phyloP scores from a whole-genome alignment of 805 yeast species.

The Dipodascus albidus region DNA sequence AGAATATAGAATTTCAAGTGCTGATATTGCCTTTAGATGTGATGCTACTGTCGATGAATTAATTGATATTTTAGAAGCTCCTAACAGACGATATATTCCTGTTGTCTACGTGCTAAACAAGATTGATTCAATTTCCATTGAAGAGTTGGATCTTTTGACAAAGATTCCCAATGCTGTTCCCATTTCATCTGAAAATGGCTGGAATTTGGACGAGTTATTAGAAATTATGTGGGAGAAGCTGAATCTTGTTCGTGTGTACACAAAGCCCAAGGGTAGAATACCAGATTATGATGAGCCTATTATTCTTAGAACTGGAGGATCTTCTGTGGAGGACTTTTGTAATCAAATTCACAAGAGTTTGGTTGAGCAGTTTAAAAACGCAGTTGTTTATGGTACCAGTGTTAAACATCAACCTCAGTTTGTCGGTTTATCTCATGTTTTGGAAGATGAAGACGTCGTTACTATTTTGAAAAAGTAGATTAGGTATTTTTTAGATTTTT shows the following conservation, averaged over 20 bases:
- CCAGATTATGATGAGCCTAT: conserved; percentile 96
- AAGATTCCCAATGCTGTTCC: conserved; percentile 97
- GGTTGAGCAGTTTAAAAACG: conserved; percentile 87
- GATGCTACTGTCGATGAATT: conserved; percentile 97
- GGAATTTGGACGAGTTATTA: conserved; percentile 92
- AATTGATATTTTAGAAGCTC: conserved; percentile 86
- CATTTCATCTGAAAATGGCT: conserved; percentile 87
- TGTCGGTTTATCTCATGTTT: conserved; percentile 74
- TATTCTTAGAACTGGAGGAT: conserved; percentile 70
- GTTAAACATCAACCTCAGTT: conserved; percentile 97
- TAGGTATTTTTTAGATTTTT: too few relatives aligned
- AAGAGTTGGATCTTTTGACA: conserved; percentile 81
- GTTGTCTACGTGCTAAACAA: conserved; percentile 91
- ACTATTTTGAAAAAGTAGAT: conserved; percentile 67
- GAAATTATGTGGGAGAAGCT: conserved; percentile 94
- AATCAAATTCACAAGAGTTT: conserved; percentile 89
- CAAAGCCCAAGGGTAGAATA: conserved; percentile 88
- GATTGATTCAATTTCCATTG: conserved; percentile 88
- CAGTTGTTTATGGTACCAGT: conserved; percentile 81
- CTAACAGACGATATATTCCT: conserved; percentile 86
- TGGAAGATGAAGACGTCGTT: conserved; percentile 95
- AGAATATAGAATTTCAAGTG: conserved; percentile 90
- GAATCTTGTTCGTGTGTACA: conserved; percentile 86
- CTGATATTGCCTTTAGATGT: conserved; percentile 92
- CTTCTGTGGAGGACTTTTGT: conserved; percentile 92